Base-by-base conservation (phyloP, 2,329 filamentous ascomycete species). In the Aureobasidium sp. region DNA sequence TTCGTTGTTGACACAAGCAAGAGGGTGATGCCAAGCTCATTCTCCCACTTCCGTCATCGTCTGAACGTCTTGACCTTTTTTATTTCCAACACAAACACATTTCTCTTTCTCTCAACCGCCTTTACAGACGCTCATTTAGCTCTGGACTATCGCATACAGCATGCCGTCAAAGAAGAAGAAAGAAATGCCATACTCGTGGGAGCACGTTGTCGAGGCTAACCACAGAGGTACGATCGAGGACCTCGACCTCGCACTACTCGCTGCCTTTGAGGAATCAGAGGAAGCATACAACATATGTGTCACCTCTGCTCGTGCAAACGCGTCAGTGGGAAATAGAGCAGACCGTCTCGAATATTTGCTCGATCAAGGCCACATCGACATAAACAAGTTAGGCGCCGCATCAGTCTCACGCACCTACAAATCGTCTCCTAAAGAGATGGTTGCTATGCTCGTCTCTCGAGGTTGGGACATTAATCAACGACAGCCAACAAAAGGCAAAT, bases 21-120 rank as follows among this genome's bases (percentile, higher is more conserved):
- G 38, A 33, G 13, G 19, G 17, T 29, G 17, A 31, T 25, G 38
- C 27, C 40, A 45, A 57, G 53, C 37, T 40, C 17, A 11, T n/a
- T 17, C 19, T 27, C 45, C 49, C 49, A 38, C 33, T 53, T 53
- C 29, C 49, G 49, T 53, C 49, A 53, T 53, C 49, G 49, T 31
- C 29, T 23, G 31, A 3, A 10, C 10, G 33, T 35, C 47, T 38
- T 38, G 15, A 40, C 33, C 49, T 51, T 51, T 21, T 7, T 17
- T 10, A 23, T 23, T 17, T 7, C 6, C 6, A 9, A 29, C 43
- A 11, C 17, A 46, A 33, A 50, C 13, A 50, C 13, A 17, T 19
- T 47, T 17, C 29, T 47, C 27, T 3, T n/a, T 27, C 40, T 17
- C 29, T 31, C 3, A 35, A 35, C 13, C 10, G 13, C 13, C 33